Conservation (phyloP, 1,284 basidiomycete genomes). For the Cryptococcus depauperatus region DNA sequence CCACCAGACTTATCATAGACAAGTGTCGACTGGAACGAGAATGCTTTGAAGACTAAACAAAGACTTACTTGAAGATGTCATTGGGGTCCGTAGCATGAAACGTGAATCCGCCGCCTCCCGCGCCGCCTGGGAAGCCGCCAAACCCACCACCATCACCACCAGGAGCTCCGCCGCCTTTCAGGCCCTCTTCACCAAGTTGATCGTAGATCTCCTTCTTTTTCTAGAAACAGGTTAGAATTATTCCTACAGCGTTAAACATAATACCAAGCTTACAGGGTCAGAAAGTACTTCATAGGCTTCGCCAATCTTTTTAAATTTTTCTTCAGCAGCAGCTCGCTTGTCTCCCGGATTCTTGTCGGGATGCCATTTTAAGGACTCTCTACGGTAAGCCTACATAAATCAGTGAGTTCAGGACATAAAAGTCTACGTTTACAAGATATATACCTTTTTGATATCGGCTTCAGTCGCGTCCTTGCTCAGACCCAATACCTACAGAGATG, state of each 20-base stretch:
- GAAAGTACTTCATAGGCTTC: conserved; percentile 96
- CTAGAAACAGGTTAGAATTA: conserved; percentile 31
- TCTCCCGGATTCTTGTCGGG: conserved; percentile 34
- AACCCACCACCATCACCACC: conserved; percentile 41
- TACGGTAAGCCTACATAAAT: conserved; percentile 26
- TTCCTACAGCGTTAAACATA: conserved; percentile 1
- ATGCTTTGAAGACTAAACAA: conserved; percentile 1
- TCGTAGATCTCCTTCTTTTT: conserved; percentile 91
- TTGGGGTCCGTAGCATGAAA: conserved; percentile 77
- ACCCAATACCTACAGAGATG: conserved; percentile 50
- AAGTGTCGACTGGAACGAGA: neutral
- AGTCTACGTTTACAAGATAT: neutral
- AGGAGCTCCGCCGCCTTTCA: conserved; percentile 57
- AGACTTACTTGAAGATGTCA: conserved; percentile 78
- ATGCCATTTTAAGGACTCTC: conserved; percentile 51
- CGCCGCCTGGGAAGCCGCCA: conserved; percentile 49
- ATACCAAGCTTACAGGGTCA: conserved; percentile 51
- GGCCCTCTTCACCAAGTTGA: conserved; percentile 90
- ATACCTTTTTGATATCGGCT: conserved; percentile 67
- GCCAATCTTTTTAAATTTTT: conserved; percentile 93
- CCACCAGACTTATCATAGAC: neutral
- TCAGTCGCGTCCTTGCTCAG: conserved; percentile 65
- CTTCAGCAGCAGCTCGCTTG: conserved; percentile 62
- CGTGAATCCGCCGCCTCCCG: conserved; percentile 48
- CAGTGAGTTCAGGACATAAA: neutral